A percentile compares a stretch with the other conserved stretches of the same genome.
phyloP scores from a whole-genome alignment of 1,284 basidiomycete species.

The Schizophyllum amplum region DNA sequence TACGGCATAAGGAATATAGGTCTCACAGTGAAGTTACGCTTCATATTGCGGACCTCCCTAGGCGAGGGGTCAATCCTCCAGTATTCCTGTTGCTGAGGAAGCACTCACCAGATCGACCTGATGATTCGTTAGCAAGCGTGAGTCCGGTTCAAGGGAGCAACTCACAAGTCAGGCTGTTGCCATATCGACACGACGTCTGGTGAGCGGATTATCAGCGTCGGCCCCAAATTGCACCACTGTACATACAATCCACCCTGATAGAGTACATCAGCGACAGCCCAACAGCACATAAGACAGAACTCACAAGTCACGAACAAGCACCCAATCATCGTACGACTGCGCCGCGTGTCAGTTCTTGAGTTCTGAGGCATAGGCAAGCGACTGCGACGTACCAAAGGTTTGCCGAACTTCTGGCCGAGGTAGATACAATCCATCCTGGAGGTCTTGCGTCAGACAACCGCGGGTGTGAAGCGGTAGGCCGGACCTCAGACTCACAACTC shows the following conservation, averaged over 20 bases:
- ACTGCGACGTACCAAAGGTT: constrained; percentile 27
- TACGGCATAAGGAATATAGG: constrained; percentile 2
- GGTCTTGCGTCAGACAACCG: neutral
- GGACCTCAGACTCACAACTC: constrained; percentile 50
- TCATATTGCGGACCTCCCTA: constrained; percentile 80
- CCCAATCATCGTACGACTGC: constrained; percentile 57
- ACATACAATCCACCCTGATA: constrained; percentile 60
- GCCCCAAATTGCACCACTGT: neutral
- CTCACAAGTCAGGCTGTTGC: constrained; percentile 69
- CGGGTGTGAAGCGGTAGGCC: neutral
- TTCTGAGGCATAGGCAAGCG: too few relatives aligned
- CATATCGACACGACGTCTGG: constrained; percentile 60
- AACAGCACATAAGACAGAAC: constrained; percentile 20
- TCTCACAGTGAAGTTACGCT: constrained; percentile 76
- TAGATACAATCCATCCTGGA: constrained; percentile 92
- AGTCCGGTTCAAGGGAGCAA: constrained; percentile 14
- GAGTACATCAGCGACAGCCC: constrained; percentile 2
- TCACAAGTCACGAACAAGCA: constrained; percentile 70
- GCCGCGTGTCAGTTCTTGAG: neutral
- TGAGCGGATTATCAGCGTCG: neutral
- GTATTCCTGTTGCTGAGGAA: constrained; percentile 1
- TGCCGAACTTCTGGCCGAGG: constrained; percentile 75
- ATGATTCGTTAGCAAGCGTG: constrained; percentile 15
- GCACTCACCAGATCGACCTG: constrained; percentile 64
- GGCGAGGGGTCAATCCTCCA: constrained; percentile 23